A percentile compares a stretch with the other conserved stretches of the same genome.
These are phyloP conservation scores for Fusarium torreyae DNA, from an alignment of 2,329 filamentous ascomycete species.

Conservation along the genomic window DNA sequence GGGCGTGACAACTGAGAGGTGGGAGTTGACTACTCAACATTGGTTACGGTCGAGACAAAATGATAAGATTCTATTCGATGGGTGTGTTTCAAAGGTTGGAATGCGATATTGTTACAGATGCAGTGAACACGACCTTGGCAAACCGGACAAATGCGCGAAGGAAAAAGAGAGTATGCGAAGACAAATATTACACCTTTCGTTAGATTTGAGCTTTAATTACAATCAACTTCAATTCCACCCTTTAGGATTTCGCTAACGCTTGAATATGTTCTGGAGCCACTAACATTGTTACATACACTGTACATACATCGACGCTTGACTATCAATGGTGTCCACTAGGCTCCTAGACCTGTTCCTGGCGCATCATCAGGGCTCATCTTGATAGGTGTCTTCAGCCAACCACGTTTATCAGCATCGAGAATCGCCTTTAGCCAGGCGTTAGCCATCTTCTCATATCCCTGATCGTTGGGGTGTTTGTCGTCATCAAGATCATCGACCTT, in stretches of 20 bases:
- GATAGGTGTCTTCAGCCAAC: conserved; percentile 32
- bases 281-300: no score
- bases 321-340: not conserved
- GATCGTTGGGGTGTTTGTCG: conserved; percentile 33
- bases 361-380: conserved; percentile 23
- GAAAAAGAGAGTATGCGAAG: no score
- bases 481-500: conserved; percentile 26
- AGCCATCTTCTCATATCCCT: conserved; percentile 40
- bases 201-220: no score
- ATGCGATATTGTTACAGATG: not conserved
- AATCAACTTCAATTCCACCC: no score
- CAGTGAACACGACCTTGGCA: not conserved
- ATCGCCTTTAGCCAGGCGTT: conserved; percentile 37
- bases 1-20: not conserved
- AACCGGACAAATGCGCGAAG: not conserved
- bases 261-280: no score
- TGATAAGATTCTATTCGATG: not conserved
- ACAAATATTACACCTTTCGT: no score
- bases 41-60: not conserved
- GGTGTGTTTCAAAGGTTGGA: not conserved
- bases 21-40: not conserved
- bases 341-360: conserved; percentile 20
- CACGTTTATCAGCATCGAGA: conserved; percentile 22
- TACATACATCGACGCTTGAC: no score
- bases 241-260: no score